phyloP scores from a whole-genome alignment of 306 rosid species.

The Psophocarpus tetragonolobus region DNA sequence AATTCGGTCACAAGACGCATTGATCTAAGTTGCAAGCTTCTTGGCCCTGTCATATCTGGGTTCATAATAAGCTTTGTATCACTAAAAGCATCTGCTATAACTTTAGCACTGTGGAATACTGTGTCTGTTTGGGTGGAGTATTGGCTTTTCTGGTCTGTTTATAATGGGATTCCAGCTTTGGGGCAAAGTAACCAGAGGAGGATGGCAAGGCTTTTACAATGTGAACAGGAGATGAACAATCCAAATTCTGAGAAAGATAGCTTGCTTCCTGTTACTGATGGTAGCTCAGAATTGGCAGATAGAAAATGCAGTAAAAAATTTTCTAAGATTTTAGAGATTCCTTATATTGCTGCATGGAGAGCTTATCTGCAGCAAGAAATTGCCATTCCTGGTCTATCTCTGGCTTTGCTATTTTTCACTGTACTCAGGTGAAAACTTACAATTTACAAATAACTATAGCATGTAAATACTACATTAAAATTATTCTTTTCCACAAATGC shows the following conservation, averaged over 20 bases:
- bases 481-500: background rate
- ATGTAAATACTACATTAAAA: background rate
- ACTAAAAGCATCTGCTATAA: conserved; percentile 75
- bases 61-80: conserved; percentile 85
- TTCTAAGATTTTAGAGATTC: conserved; percentile 38
- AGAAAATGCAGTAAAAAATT: conserved; percentile 32
- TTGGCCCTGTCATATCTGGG: conserved; percentile 84
- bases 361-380: conserved; percentile 74
- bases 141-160: conserved; percentile 80
- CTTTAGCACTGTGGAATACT: conserved; percentile 73
- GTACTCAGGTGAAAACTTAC: conserved; percentile 73
- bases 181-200: conserved; percentile 58
- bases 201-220: conserved; percentile 40
- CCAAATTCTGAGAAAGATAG: conserved; percentile 33
- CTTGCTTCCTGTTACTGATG: conserved; percentile 35
- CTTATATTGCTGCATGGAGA: conserved; percentile 73
- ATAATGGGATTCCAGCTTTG: conserved; percentile 75
- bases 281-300: conserved; percentile 7
- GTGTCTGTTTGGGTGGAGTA: conserved; percentile 78
- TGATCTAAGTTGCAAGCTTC: conserved; percentile 78
- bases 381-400: conserved; percentile 74
- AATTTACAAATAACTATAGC: background rate
- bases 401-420: conserved; percentile 77
- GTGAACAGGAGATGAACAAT: conserved; percentile 37
- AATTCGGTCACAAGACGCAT: conserved; percentile 75